phyloP scores from a whole-genome alignment of 495 filamentous ascomycete species.

The Penicillium soppii region DNA sequence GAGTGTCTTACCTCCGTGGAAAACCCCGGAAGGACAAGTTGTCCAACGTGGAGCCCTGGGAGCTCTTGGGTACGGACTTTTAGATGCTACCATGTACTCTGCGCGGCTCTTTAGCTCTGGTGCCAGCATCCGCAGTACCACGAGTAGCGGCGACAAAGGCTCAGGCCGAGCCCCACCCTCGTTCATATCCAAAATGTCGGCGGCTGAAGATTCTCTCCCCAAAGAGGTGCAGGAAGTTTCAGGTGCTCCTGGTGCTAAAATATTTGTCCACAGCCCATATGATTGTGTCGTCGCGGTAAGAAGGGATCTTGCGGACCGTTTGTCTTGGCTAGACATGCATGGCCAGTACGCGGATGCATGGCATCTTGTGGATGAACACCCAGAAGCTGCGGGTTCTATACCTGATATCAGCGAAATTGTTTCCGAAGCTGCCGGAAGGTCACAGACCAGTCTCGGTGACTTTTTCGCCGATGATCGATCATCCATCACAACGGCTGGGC shows the following conservation, averaged over 20 bases:
- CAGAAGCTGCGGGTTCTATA: conserved; percentile 46
- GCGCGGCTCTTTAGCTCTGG: conserved; percentile 80
- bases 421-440: conserved; percentile 50
- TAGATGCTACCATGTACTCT: conserved; percentile 83
- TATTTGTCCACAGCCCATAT: conserved; percentile 95
- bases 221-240: conserved; percentile 46
- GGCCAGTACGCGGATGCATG: conserved; percentile 81
- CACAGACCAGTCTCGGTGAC: conserved; percentile 62
- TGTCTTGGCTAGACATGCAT: conserved; percentile 79
- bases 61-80: conserved; percentile 58
- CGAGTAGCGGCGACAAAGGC: conserved; percentile 57
- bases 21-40: conserved; percentile 51
- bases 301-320: conserved; percentile 77
- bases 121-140: conserved; percentile 75
- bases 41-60: conserved; percentile 69
- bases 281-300: conserved; percentile 88
- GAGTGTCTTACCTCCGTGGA: conserved; percentile 74
- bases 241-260: conserved; percentile 73
- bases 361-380: conserved; percentile 82
- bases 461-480: conserved; percentile 75
- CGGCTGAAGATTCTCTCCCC: conserved; percentile 28
- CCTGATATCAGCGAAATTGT: conserved; percentile 53
- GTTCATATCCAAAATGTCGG: conserved; percentile 36
- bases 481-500: conserved; percentile 52
- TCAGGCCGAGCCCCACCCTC: conserved; percentile 45